These are phyloP conservation scores for Naganishia randhawae DNA, from an alignment of 768 basidiomycete species.

Conservation along the genomic window DNA sequence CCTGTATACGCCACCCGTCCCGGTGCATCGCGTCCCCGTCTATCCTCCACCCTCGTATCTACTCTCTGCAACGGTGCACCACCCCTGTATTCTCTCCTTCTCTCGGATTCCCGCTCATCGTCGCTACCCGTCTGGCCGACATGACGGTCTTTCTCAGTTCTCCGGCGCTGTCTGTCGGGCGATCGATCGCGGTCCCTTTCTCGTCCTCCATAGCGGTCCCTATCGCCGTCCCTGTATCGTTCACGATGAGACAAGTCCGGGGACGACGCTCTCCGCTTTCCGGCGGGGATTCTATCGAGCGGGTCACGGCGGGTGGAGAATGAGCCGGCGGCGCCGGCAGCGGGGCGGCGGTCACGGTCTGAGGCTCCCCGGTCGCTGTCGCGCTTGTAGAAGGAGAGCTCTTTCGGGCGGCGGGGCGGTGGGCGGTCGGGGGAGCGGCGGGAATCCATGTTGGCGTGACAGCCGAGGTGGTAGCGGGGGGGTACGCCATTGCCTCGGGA, in stretches of 20 bases:
- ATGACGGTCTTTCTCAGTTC: not conserved
- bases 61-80: constrained; percentile 26
- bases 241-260: not conserved
- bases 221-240: constrained; percentile 22
- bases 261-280: constrained; percentile 30
- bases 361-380: constrained; percentile 30
- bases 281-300: constrained; percentile 34
- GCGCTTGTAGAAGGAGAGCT: constrained; percentile 51
- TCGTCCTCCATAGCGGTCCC: constrained; percentile 24
- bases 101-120: constrained; percentile 17
- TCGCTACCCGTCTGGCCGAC: not conserved
- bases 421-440: constrained; percentile 31
- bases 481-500: no score
- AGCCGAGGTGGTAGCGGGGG: not conserved
- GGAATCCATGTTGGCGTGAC: constrained; percentile 5
- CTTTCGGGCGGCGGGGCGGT: constrained; percentile 37
- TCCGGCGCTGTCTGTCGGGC: not conserved
- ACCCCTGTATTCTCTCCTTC: constrained; percentile 18
- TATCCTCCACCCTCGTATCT: constrained; percentile 23
- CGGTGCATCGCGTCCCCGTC: constrained; percentile 25
- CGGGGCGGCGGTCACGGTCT: constrained; percentile 20
- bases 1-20: constrained; percentile 25
- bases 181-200: constrained; percentile 20
- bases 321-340: constrained; percentile 26
- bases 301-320: constrained; percentile 42